These are phyloP conservation scores for Turritis glabra DNA, from an alignment of 345 rosid genomes.

Conservation along the genomic window DNA sequence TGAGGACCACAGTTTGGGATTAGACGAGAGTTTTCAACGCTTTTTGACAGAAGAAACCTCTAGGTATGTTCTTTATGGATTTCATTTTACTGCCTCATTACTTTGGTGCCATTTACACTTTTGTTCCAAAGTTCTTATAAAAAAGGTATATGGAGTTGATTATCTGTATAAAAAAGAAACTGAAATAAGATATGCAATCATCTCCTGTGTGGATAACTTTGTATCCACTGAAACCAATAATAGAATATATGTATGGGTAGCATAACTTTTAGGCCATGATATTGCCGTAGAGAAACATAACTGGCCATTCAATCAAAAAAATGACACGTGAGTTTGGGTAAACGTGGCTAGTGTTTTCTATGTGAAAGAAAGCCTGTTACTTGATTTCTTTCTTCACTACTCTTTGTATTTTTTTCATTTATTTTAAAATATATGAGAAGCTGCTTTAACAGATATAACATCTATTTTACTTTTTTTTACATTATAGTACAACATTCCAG, in stretches of 20 bases:
- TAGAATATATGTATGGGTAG: slow-evolving; percentile 14
- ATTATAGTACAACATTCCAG: neutral
- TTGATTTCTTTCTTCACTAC: slow-evolving; percentile 16
- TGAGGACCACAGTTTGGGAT: slow-evolving; percentile 52
- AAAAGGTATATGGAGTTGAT: neutral
- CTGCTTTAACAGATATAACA: slow-evolving; percentile 5
- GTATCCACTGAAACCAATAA: slow-evolving; percentile 10
- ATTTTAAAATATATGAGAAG: neutral
- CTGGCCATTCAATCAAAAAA: slow-evolving; percentile 9
- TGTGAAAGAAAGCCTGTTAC: slow-evolving; percentile 2
- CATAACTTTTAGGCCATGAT: slow-evolving; percentile 11
- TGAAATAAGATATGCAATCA: slow-evolving; percentile 4
- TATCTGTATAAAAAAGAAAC: neutral
- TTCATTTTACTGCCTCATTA: slow-evolving; percentile 6
- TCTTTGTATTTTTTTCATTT: slow-evolving; percentile 6
- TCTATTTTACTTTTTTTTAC: neutral
- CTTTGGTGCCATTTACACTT: slow-evolving; percentile 5
- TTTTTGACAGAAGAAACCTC: slow-evolving; percentile 54
- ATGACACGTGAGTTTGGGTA: slow-evolving; percentile 12
- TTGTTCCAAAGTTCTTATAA: neutral
- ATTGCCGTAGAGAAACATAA: slow-evolving; percentile 16
- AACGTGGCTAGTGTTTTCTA: slow-evolving; percentile 1
- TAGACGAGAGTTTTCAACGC: slow-evolving; percentile 61
- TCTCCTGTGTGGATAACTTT: slow-evolving; percentile 8
- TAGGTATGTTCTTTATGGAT: slow-evolving; percentile 50